Percentiles rank a stretch among this genome's conserved stretches.
phyloP scores from a whole-genome alignment of 2,329 filamentous ascomycete genomes.

The Thyridium curvatum region DNA sequence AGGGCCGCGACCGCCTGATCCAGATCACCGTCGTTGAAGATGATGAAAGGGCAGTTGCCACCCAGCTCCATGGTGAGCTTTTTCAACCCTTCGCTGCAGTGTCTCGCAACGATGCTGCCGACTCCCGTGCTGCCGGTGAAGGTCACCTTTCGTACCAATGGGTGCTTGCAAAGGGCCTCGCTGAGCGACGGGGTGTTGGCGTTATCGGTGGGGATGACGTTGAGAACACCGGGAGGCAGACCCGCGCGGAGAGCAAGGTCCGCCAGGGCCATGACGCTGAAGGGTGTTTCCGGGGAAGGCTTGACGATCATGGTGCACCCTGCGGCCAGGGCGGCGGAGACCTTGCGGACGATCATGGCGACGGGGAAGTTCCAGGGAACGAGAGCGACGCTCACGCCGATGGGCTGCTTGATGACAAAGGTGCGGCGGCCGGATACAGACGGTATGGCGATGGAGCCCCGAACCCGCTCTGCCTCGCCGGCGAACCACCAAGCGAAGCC shows the following conservation, averaged over 20 bases:
- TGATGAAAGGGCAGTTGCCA: constrained; percentile 75
- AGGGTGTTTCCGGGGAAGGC: constrained; percentile 70
- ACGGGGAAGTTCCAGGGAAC: constrained; percentile 88
- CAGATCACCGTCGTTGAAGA: constrained; percentile 72
- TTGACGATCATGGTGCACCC: constrained; percentile 71
- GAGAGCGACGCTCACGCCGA: constrained; percentile 79
- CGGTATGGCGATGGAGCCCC: constrained; percentile 52
- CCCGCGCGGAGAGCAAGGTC: constrained; percentile 67
- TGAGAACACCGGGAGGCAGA: constrained; percentile 72
- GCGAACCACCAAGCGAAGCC: constrained; percentile 50
- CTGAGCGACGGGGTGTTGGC: constrained; percentile 66
- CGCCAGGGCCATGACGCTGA: constrained; percentile 60
- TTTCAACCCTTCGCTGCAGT: constrained; percentile 71
- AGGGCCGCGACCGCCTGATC: constrained; percentile 73
- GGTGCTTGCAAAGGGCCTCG: constrained; percentile 68
- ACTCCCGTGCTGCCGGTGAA: constrained; percentile 74
- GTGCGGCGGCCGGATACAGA: constrained; percentile 56
- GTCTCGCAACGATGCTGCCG: constrained; percentile 74
- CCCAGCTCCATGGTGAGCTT: constrained; percentile 77
- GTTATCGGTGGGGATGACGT: constrained; percentile 66
- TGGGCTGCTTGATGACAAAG: constrained; percentile 67
- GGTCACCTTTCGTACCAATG: constrained; percentile 77
- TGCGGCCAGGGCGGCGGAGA: constrained; percentile 64
- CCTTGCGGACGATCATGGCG: constrained; percentile 79
- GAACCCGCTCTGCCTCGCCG: constrained; percentile 39